Base-by-base conservation (phyloP, 305 asterid genomes). In the Fraxinus latifolia region DNA sequence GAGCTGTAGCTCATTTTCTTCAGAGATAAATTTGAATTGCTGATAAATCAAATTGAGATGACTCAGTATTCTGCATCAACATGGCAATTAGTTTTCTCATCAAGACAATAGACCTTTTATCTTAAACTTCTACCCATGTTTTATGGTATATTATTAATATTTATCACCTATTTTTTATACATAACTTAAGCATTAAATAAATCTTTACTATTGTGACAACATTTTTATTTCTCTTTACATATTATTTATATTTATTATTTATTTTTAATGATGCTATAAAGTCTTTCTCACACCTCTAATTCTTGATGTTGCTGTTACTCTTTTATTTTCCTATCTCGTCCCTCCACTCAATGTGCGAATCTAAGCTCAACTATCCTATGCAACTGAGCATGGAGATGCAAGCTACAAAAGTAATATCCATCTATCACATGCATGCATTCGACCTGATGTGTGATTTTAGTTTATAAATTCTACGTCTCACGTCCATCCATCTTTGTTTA, bases 141-240 rank as follows among this genome's bases (percentile, higher is more conserved):
- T 55, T 58, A 25, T 78, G 17, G 74, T 77, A 79, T 58, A 72
- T 11, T 79, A 39, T 44, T 58, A 23, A 73, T 76, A 60, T 76
- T 42, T 12, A 4, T 68, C 21, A 5, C 21, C 21, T 68, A 2
- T 14, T 12, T 31, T 67, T 68, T 29, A 27, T 14, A 29, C 39
- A 5, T 29, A 12, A 25, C 37, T 67, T 65, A 5, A 11, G 74
- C 39, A 29, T 68, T 68, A 27, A 68, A 27, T 27, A 29, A 31
- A 11, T 27, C 21, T 23, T 25, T 67, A 68, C 74, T 68, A 68
- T 68, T 29, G 74, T 31, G 33, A 27, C 36, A 27, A 12, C 36
- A 14, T 27, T 68, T 67, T 68, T 12, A 27, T 29, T 68, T 68
- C 36, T 29, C 74, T 27, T 12, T 4, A 68, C 7, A 12, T 68